These are phyloP conservation scores for Silybum marianum DNA, from an alignment of 129 eudicot species.

Conservation along the genomic window DNA sequence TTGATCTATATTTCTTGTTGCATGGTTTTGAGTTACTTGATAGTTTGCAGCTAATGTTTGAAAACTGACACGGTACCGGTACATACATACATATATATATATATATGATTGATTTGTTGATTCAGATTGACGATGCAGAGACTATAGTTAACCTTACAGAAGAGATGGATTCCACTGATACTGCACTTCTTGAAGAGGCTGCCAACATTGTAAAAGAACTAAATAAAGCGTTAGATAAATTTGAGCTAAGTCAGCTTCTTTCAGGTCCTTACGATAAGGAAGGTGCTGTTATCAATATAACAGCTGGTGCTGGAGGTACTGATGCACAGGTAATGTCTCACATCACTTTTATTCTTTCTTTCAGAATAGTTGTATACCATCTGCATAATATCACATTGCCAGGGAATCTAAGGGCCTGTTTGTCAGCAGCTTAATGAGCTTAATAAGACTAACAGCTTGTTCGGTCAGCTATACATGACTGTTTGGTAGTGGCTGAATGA, in stretches of 20 bases:
- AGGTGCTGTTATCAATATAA: constrained; percentile 82
- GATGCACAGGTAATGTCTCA: constrained; percentile 81
- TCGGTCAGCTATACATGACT: too few species aligned
- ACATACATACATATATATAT: too few species aligned
- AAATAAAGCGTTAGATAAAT: constrained; percentile 76
- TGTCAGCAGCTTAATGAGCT: too few species aligned
- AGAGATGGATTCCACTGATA: constrained; percentile 92
- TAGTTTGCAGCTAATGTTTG: background rate
- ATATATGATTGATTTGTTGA: background rate
- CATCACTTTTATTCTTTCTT: background rate
- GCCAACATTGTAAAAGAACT: constrained; percentile 70
- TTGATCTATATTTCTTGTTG: background rate
- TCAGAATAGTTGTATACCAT: background rate
- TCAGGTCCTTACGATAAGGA: constrained; percentile 96
- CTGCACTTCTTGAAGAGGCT: constrained; percentile 91
- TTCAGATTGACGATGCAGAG: constrained; percentile 92
- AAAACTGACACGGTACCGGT: background rate
- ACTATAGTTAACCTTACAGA: constrained; percentile 87
- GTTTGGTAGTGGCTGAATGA: too few species aligned
- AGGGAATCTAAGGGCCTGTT: background rate
- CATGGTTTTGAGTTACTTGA: background rate
- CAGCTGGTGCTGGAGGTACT: constrained; percentile 99
- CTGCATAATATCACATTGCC: background rate
- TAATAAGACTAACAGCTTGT: too few species aligned
- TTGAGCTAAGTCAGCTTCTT: constrained; percentile 87